phyloP scores from a whole-genome alignment of 2,329 filamentous ascomycete species.

The Ceratocystis papillata region DNA sequence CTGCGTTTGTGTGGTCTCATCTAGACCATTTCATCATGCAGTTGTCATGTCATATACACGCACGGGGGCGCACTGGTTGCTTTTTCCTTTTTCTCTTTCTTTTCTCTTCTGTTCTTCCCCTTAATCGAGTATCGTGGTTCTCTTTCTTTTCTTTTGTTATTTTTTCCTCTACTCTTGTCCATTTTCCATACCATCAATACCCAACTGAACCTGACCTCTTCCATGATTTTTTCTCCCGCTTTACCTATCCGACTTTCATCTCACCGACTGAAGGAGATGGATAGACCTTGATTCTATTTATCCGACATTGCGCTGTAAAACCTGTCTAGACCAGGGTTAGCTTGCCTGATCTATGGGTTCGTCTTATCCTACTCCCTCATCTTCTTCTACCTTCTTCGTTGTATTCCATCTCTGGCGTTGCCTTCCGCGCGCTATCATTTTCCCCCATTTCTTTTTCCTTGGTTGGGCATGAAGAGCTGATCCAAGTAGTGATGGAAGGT shows the following conservation, averaged over 20 bases:
- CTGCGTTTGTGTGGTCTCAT: constrained; percentile 93
- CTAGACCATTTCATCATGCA: constrained; percentile 44
- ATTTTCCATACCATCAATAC: constrained; percentile 27
- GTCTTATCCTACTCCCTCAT: constrained; percentile 15
- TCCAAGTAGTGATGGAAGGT: constrained; percentile 15
- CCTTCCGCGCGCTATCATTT: not conserved
- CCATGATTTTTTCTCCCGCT: constrained; percentile 13
- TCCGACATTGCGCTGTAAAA: constrained; percentile 5
- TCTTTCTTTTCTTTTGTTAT: constrained; percentile 26
- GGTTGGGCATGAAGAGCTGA: not conserved
- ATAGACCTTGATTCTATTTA: not conserved
- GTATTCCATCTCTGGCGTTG: not conserved
- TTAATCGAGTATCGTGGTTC: constrained; percentile 25
- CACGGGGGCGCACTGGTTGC: constrained; percentile 22
- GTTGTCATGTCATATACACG: constrained; percentile 27
- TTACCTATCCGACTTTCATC: not conserved
- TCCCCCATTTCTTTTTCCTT: constrained; percentile 1
- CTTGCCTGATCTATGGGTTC: constrained; percentile 4
- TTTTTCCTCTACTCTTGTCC: constrained; percentile 28
- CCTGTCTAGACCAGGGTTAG: not conserved
- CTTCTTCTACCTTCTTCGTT: constrained; percentile 10
- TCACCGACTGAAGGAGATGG: not conserved
- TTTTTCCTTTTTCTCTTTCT: constrained; percentile 28
- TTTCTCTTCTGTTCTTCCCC: constrained; percentile 27
- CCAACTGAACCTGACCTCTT: constrained; percentile 23